Evolutionary conservation across 805 yeast species (phyloP).

Genomic region (Yarrowia sp.): DNA sequence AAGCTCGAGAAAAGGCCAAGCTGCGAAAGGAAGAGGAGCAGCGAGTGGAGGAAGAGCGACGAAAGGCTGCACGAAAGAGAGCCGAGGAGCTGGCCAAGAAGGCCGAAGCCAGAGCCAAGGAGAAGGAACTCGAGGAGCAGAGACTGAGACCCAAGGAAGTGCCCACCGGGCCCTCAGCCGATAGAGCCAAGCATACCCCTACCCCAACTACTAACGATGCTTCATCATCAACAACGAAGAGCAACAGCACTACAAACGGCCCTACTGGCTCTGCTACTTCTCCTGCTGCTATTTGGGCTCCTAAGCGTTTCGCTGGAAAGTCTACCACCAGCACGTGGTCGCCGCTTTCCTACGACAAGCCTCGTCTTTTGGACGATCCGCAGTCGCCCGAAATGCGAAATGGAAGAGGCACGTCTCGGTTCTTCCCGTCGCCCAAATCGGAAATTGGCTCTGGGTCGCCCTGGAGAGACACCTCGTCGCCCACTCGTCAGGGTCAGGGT

Average conservation of each 20-base stretch:
- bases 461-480: conserved; percentile 22
- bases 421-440: conserved; percentile 37
- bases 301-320: conserved; percentile 22
- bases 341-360: conserved; percentile 25
- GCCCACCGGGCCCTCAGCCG: conserved; percentile 37
- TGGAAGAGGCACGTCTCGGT: conserved; percentile 34
- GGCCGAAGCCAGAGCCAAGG: conserved; percentile 42
- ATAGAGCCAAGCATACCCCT: background rate
- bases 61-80: conserved; percentile 46
- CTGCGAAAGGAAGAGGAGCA: conserved; percentile 50
- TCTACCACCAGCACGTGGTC: conserved; percentile 9
- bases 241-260: background rate
- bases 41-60: conserved; percentile 46
- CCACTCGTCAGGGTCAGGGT: conserved; percentile 18
- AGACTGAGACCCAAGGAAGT: conserved; percentile 11
- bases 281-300: conserved; percentile 25
- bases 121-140: conserved; percentile 41
- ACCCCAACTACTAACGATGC: conserved; percentile 10
- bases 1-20: conserved; percentile 49
- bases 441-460: conserved; percentile 27
- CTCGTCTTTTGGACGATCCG: conserved; percentile 33
- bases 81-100: conserved; percentile 48
- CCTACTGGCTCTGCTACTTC: background rate
- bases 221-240: conserved; percentile 1
- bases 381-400: conserved; percentile 29